Base-by-base conservation (phyloP, 805 yeast genomes). In the Ascoidea tarda region DNA sequence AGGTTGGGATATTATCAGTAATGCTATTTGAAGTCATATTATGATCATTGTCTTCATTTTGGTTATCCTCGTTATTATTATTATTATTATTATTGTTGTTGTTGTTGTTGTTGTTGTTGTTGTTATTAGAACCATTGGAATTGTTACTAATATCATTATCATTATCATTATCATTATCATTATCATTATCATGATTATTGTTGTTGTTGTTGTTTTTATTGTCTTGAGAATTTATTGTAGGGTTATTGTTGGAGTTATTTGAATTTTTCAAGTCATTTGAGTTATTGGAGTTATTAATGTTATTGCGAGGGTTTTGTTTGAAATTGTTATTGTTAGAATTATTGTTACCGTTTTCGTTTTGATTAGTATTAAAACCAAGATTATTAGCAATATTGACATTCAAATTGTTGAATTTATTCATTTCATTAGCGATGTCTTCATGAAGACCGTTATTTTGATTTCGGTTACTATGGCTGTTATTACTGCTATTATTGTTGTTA, bases 1-100 rank as follows among this genome's bases (percentile, higher is more conserved):
- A 49, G n/a, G 12, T 32, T 28, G 55, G 55, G 10, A 58, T 55
- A 14, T 53, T 50, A 5, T 57, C 58, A 8, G 53, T 51, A 1
- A 58, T 59, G 33, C 55, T 54, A 48, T 55, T 51, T 38, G 54
- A 48, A 33, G 32, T 32, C 6, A 16, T 8, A 47, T 48, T 46
- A 16, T 33, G 46, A 50, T 14, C 49, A 16, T 10, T 28, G 21
- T n/a, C 32, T 42, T 10, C 52, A 50, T 49, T 48, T 33, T 44
- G 46, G 52, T 46, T 51, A 32, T 45, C 48, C 50, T 16, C 31
- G 44, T 50, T 50, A 46, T 49, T 50, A 31, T 50, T 53, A 28
- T 48, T 50, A 16, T 8, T 31, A 21, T 47, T 28, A 42, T 49
- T 53, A 6, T 44, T 38, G 6, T 47, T 46, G 6, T 46, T 47